Evolutionary conservation across 805 yeast genomes (phyloP).

Genomic region (Saturnispora ahearnii): DNA sequence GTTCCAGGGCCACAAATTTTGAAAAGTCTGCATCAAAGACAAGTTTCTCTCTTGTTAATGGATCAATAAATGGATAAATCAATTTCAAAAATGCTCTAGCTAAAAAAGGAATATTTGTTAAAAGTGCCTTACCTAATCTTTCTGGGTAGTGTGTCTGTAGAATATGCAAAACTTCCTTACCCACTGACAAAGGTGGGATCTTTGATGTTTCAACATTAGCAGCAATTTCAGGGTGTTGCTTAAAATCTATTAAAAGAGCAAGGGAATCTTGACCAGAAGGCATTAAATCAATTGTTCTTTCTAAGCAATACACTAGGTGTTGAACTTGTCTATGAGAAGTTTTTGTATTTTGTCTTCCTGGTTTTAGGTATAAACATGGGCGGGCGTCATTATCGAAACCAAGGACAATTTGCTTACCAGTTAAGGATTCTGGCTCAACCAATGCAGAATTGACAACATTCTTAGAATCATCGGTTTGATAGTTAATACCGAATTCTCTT

Average conservation of each 20-base stretch:
- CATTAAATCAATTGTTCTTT: slow-evolving; percentile 87
- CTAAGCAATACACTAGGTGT: slow-evolving; percentile 87
- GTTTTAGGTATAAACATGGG: slow-evolving; percentile 87
- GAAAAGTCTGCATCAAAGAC: slow-evolving; percentile 86
- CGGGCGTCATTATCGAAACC: slow-evolving; percentile 87
- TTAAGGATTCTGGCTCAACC: slow-evolving; percentile 62
- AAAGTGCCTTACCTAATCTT: slow-evolving; percentile 83
- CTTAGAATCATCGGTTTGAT: slow-evolving; percentile 36
- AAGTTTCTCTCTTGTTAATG: slow-evolving; percentile 86
- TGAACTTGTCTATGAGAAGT: slow-evolving; percentile 89
- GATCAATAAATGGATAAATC: slow-evolving; percentile 94
- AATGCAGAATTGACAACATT: slow-evolving; percentile 44
- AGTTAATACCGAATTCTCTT: slow-evolving; percentile 74
- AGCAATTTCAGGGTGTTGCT: slow-evolving; percentile 54
- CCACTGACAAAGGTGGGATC: slow-evolving; percentile 82
- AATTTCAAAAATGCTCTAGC: slow-evolving; percentile 89
- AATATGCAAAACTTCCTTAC: slow-evolving; percentile 86
- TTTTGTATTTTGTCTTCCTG: slow-evolving; percentile 94
- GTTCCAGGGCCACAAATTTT: slow-evolving; percentile 70
- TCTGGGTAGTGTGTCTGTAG: slow-evolving; percentile 97
- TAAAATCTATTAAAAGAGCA: slow-evolving; percentile 87
- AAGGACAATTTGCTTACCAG: slow-evolving; percentile 86
- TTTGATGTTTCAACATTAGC: slow-evolving; percentile 50
- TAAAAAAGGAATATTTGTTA: slow-evolving; percentile 88
- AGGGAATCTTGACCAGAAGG: slow-evolving; percentile 93